phyloP scores from a whole-genome alignment of 2,329 filamentous ascomycete species.

The Fusarium incarnatum region DNA sequence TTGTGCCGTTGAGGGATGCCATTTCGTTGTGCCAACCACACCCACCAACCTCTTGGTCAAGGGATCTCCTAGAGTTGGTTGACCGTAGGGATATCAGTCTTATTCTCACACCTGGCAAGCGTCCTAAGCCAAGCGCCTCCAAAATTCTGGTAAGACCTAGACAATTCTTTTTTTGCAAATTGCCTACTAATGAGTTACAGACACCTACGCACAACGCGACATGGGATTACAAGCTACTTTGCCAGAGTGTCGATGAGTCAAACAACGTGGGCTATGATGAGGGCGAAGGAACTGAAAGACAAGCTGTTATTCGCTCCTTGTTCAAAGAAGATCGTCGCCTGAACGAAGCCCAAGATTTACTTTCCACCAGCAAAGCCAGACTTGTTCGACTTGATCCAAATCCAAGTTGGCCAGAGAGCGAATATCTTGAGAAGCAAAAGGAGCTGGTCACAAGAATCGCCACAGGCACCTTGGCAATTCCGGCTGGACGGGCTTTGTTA shows the following conservation, averaged over 20 bases:
- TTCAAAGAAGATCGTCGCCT: slow-evolving; percentile 93
- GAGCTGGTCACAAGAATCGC: slow-evolving; percentile 88
- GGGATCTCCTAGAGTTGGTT: slow-evolving; percentile 77
- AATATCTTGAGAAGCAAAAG: slow-evolving; percentile 92
- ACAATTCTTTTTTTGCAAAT: background rate
- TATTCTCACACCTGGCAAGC: slow-evolving; percentile 62
- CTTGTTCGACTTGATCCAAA: slow-evolving; percentile 81
- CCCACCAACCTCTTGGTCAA: slow-evolving; percentile 81
- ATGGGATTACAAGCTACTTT: slow-evolving; percentile 84
- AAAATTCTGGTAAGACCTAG: slow-evolving; percentile 57
- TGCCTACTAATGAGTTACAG: slow-evolving; percentile 52
- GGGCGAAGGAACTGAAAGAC: slow-evolving; percentile 84
- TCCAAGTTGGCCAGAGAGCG: slow-evolving; percentile 83
- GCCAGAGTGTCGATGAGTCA: slow-evolving; percentile 71
- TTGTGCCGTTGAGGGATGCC: slow-evolving; percentile 82
- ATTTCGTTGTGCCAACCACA: slow-evolving; percentile 86
- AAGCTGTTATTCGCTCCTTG: slow-evolving; percentile 84
- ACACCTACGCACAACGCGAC: slow-evolving; percentile 72
- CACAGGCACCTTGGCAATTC: slow-evolving; percentile 87
- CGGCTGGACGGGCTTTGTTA: slow-evolving; percentile 86
- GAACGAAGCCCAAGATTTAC: slow-evolving; percentile 83
- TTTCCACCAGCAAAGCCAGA: slow-evolving; percentile 87
- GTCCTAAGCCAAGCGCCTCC: slow-evolving; percentile 48
- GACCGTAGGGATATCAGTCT: slow-evolving; percentile 84
- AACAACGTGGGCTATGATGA: slow-evolving; percentile 75